A percentile compares a stretch with the other conserved stretches of the same genome.
phyloP scores from a whole-genome alignment of 371 early-diverging fungal genomes.

The Nematocida displodere region DNA sequence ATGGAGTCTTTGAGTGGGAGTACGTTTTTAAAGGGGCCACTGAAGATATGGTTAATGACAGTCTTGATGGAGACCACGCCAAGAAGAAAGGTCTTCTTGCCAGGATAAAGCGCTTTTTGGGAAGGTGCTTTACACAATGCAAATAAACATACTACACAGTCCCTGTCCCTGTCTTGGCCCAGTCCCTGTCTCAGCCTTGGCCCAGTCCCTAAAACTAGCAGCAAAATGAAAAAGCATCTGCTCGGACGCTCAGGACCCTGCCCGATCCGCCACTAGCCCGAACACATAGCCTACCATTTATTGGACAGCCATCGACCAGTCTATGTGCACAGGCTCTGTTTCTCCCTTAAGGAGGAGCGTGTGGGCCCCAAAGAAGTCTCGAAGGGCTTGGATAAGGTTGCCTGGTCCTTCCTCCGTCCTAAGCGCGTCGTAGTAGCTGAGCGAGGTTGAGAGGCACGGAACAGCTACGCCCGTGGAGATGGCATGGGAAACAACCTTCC shows the following conservation, averaged over 20 bases:
- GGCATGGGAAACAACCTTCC: conserved; percentile 76
- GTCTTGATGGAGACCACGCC: conserved; percentile 18
- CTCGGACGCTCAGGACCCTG: no score
- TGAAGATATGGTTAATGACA: conserved; percentile 20
- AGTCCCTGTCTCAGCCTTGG: no score
- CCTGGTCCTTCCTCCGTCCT: conserved; percentile 78
- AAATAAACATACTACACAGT: no score
- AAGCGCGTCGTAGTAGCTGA: conserved; percentile 79
- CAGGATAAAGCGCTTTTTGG: background rate
- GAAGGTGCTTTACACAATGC: background rate
- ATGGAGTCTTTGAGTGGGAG: conserved; percentile 61
- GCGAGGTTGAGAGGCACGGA: conserved; percentile 79
- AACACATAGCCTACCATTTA: no score
- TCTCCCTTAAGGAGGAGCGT: conserved; percentile 63
- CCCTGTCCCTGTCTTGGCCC: no score
- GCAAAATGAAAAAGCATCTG: no score
- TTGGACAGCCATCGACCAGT: no score
- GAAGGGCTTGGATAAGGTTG: conserved; percentile 85
- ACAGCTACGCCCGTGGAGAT: conserved; percentile 77
- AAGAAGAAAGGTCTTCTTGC: conserved; percentile 7
- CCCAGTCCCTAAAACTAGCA: no score
- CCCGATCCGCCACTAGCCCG: no score
- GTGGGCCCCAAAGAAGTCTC: conserved; percentile 97
- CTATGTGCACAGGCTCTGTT: conserved; percentile 50
- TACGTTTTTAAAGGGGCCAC: conserved; percentile 24